Evolutionary conservation across 163 green algal species (phyloP).

Genomic region (Trebouxiophyceae sp.): DNA sequence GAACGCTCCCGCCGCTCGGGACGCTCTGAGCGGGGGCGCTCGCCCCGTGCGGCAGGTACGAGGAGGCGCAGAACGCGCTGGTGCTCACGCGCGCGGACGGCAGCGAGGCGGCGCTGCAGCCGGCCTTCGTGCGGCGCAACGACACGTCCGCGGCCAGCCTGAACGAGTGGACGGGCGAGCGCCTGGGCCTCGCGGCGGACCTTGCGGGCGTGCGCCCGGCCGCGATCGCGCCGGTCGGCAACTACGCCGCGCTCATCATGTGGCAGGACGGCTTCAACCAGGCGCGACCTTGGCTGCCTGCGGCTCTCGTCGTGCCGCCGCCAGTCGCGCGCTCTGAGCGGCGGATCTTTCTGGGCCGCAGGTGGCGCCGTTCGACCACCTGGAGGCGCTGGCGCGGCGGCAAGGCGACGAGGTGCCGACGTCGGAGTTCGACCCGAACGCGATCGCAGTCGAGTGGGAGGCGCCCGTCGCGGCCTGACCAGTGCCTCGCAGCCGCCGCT

Average conservation of each 20-base stretch:
- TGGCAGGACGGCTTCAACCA: constrained; percentile 96
- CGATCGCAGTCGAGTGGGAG: too few species aligned
- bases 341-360: too few species aligned
- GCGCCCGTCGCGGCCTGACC: too few species aligned
- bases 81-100: constrained; percentile 45
- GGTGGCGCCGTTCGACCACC: background rate
- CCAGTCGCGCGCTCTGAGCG: too few species aligned
- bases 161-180: constrained; percentile 82
- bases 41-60: constrained; percentile 61
- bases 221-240: constrained; percentile 74
- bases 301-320: too few species aligned
- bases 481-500: too few species aligned
- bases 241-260: constrained; percentile 93
- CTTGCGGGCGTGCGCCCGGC: constrained; percentile 64
- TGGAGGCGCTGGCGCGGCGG: background rate
- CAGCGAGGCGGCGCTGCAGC: constrained; percentile 64
- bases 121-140: constrained; percentile 71
- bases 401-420: too few species aligned
- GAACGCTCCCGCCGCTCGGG: too few species aligned
- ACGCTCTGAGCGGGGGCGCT: too few species aligned
- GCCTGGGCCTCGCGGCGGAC: constrained; percentile 36
- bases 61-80: constrained; percentile 51
- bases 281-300: too few species aligned
- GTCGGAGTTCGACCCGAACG: too few species aligned
- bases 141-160: constrained; percentile 67